These are phyloP conservation scores for Colletotrichum aenigma DNA, from an alignment of 2,329 filamentous ascomycete genomes.

Conservation along the genomic window DNA sequence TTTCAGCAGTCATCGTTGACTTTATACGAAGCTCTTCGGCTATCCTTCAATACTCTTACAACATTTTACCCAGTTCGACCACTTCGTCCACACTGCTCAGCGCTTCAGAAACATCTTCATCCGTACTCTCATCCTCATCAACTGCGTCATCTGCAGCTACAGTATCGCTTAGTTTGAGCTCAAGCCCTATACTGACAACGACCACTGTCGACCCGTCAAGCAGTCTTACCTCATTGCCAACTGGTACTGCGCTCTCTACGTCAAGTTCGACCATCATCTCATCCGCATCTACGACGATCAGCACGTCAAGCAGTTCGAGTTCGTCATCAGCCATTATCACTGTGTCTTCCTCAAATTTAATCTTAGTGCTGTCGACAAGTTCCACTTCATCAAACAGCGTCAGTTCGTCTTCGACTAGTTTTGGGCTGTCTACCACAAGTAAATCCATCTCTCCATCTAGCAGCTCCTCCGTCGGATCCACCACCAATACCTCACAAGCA, in stretches of 20 bases:
- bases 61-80: background rate
- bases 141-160: too few relatives aligned
- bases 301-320: background rate
- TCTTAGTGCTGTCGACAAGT: background rate
- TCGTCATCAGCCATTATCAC: background rate
- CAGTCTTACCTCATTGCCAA: too few relatives aligned
- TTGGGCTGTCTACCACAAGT: background rate
- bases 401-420: background rate
- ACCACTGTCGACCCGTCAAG: too few relatives aligned
- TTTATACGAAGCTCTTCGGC: background rate
- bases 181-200: too few relatives aligned
- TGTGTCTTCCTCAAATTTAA: background rate
- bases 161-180: too few relatives aligned
- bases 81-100: background rate
- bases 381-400: background rate
- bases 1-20: background rate
- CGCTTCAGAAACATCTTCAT: background rate
- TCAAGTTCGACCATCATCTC: background rate
- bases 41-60: background rate
- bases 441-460: background rate
- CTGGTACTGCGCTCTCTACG: background rate
- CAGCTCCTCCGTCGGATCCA: background rate
- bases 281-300: background rate
- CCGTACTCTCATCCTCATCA: background rate
- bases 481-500: background rate